Evolutionary conservation across 257 asterid species (phyloP).

Genomic region (Gynochthodes officinalis): DNA sequence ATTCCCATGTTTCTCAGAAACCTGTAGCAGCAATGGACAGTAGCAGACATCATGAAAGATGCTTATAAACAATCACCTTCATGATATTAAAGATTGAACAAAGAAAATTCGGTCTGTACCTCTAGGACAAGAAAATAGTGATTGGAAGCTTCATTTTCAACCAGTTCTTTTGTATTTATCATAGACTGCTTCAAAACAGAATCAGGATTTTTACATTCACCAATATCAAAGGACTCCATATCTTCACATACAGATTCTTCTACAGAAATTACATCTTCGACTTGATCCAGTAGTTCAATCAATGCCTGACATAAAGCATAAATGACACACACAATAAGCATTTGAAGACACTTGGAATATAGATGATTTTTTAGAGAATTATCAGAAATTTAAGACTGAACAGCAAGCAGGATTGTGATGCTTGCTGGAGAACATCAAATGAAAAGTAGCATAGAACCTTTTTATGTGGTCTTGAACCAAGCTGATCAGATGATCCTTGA

Average conservation of each 20-base stretch:
- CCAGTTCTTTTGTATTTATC: slow-evolving; percentile 28
- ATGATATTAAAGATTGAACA: slow-evolving; percentile 11
- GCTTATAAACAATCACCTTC: slow-evolving; percentile 13
- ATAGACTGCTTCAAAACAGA: slow-evolving; percentile 28
- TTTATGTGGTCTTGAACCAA: slow-evolving; percentile 73
- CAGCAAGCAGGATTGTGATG: not conserved
- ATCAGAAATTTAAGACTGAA: not conserved
- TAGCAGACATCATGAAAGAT: slow-evolving; percentile 10
- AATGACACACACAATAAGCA: not conserved
- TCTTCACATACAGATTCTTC: slow-evolving; percentile 44
- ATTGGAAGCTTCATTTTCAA: slow-evolving; percentile 29
- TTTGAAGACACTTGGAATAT: not conserved
- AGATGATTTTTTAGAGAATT: not conserved
- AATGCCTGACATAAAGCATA: slow-evolving; percentile 52
- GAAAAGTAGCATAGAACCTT: slow-evolving; percentile 55
- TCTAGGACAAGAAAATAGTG: slow-evolving; percentile 78
- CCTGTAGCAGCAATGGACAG: slow-evolving; percentile 36
- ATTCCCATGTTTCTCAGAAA: slow-evolving; percentile 58
- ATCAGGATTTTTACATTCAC: slow-evolving; percentile 32
- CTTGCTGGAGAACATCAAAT: not conserved
- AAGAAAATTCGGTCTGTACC: slow-evolving; percentile 36
- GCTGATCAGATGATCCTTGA: slow-evolving; percentile 44
- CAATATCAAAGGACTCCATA: slow-evolving; percentile 32
- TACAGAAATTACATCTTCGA: slow-evolving; percentile 78
- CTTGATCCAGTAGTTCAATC: slow-evolving; percentile 93